Percentiles rank a stretch among this genome's conserved stretches.
Conservation (phyloP, 2,329 filamentous ascomycete species). For the Nemania sp. region DNA sequence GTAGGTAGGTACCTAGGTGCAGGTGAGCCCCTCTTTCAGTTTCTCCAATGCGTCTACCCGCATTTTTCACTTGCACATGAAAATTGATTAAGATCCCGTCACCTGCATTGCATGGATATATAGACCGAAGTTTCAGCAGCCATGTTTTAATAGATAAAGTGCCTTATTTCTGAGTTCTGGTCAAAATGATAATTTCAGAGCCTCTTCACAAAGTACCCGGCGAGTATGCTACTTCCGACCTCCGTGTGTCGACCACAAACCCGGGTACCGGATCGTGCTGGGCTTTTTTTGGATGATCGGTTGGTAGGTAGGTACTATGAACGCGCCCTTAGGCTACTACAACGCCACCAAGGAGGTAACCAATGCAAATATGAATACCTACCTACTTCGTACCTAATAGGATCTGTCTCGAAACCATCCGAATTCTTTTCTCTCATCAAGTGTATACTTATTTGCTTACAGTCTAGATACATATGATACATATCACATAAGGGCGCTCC, state of each 20-base stretch:
- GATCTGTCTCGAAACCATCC: too few relatives aligned
- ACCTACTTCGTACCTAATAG: background rate
- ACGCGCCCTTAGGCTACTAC: background rate
- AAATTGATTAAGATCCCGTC: slow-evolving; percentile 13
- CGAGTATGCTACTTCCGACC: background rate
- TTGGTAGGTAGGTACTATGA: background rate
- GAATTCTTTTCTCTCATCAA: background rate
- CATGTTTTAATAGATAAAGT: slow-evolving; percentile 9
- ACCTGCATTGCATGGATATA: slow-evolving; percentile 29
- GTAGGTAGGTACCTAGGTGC: too few relatives aligned
- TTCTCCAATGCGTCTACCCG: too few relatives aligned
- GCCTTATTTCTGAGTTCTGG: slow-evolving; percentile 15
- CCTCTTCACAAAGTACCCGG: background rate
- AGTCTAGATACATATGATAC: background rate
- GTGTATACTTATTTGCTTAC: background rate
- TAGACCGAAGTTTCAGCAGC: slow-evolving; percentile 23
- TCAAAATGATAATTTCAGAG: slow-evolving; percentile 14
- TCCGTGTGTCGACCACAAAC: background rate
- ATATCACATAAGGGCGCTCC: background rate
- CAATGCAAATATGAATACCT: background rate
- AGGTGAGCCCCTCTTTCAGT: background rate
- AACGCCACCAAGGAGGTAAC: background rate
- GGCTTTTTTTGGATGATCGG: background rate
- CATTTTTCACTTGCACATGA: background rate
- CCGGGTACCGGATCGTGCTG: background rate